Evolutionary conservation across 345 rosid genomes (phyloP), one percentile per base, ranked within the genome.

Genomic region (Eucalyptus marginata): DNA sequence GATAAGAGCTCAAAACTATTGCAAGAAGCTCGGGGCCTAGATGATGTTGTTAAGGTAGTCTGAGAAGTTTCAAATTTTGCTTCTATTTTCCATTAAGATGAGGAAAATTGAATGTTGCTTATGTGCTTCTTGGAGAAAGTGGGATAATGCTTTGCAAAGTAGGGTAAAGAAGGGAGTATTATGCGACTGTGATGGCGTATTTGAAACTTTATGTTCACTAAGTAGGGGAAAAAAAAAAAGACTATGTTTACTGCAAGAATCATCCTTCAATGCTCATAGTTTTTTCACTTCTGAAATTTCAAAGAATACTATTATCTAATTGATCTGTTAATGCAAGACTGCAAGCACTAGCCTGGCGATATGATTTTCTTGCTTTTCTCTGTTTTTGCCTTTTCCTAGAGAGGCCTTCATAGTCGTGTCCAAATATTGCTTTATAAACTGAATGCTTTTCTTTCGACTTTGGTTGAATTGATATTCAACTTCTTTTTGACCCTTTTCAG

Each of bases 11-110:
- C 97, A 43, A 96, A 92, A 93, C 94, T 98, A 66, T 89, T 94
- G 92, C 92, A 91, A 4, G 98, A 98, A 92, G 99, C 99, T 90
- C 94, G 96, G 10, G 98, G 99, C 90, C 94, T 98, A 11, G 99
- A 98, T 86, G 99, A 98, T 68, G 98, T 98, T 58, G 96, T 98
- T 90, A 96, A 95, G 98, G 99, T 50, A 88, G 89, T 58, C 49
- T 25, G 29, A 52, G 43, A 62, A 25, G 81, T 68, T 87, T 49
- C 52, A 29, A 6, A 43, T 9, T 43, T 87, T 2, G 22, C 27
- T 36, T 31, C 17, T 51, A 33, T 54, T 40, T 11, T 76, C 29
- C 47, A 76, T 76, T 76, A 22, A 76, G 5, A 76, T 13, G 15
- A 29, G 15, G 47, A 20, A 40, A 10, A 17, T 20, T 22, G 9